Base-by-base conservation (phyloP, 163 green algal species). In the Scenedesmus sp. region DNA sequence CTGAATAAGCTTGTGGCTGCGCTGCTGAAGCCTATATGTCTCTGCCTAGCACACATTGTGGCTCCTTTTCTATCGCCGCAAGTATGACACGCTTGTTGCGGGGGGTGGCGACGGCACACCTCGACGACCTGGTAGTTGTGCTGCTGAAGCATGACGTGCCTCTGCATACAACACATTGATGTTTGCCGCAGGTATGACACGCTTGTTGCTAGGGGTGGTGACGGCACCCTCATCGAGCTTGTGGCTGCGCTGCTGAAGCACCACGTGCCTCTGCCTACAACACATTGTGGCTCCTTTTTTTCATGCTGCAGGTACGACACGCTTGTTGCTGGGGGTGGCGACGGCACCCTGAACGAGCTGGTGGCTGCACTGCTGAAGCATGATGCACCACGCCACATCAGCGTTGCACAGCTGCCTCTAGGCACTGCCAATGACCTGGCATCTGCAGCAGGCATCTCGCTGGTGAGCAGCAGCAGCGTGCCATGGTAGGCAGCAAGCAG, bases 391-490 rank as follows among this genome's bases (percentile, higher is more conserved):
- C 59, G 59, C 54, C 5, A 84, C 60, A 86, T 93, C 87, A 92
- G 85, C 4, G 74, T 95, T 54, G 94, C 89, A 3, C 90, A 95
- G 79, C 87, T 96, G 92, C 94, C 93, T 0, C 79, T 94, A 91
- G 94, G 94, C 60, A 96, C 94, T 12, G 93, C 90, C 62, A 96
- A 96, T 81, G 94, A 96, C 92, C 94, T 96, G 57, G 94, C 93
- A 6, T 94, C 92, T 13, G 92, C 93, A 46, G 92, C 90, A 13
- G 94, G 94, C 55, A 93, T 96, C 26, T 91, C 92, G 34, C 76
- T 93, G 88, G 94, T 95, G 76, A 54, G 92, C 4, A 4, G 86
- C 7, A 20, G 7, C 23, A 18, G 9, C 82, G 34, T 46, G 34
- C 34, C 34, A 46, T 46, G 34, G 34, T 46, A 46, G 34, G 34